Evolutionary conservation across 2,329 filamentous ascomycete species (phyloP), one percentile per base, ranked within the genome.

Genomic region (Atkinsonella texensis): DNA sequence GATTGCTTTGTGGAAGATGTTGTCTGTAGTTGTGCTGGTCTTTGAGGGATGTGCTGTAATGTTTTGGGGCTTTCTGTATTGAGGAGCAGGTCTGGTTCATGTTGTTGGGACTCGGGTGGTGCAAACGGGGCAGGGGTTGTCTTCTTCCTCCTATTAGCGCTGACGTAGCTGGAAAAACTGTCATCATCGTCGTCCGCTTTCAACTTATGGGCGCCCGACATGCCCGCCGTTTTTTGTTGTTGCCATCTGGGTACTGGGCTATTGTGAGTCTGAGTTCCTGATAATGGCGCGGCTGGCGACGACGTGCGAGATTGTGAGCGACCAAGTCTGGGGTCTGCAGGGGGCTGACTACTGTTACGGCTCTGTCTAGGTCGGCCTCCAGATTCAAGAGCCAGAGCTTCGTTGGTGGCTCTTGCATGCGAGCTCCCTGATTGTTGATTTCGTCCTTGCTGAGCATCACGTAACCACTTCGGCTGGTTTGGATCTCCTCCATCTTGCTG

Each of bases 401-500:
- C 85, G 55, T 87, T 80, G 0, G 85, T 88, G 6, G 77, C 70
- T 18, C 72, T 68, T 11, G 65, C 54, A 31, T 48, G 55, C 12
- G 56, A 51, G 33, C 38, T 59, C 58, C 46, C 61, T 69, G 57
- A 62, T 43, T 59, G 62, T 58, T 62, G 68, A 33, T 57, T 57
- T 38, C 66, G 69, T 2, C 75, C 71, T 51, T 73, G 68, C 43
- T 79, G 76, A 3, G 81, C 77, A 52, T 90, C 85, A 59, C 85
- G 83, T 91, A 98, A 95, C 93, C 93, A 98, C 63, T 88, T 93
- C 0, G 93, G 93, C 63, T 95, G 87, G 61, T 67, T 87, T 2
- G 85, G 76, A 62, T 95, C 89, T 15, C 66, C 84, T 42, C 44
- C 53, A 5, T 77, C 76, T 56, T 80, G 75, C 57, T 85, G 80